Base-by-base conservation (phyloP, 352 stramenopile genomes). In the Pythium guiyangense region DNA sequence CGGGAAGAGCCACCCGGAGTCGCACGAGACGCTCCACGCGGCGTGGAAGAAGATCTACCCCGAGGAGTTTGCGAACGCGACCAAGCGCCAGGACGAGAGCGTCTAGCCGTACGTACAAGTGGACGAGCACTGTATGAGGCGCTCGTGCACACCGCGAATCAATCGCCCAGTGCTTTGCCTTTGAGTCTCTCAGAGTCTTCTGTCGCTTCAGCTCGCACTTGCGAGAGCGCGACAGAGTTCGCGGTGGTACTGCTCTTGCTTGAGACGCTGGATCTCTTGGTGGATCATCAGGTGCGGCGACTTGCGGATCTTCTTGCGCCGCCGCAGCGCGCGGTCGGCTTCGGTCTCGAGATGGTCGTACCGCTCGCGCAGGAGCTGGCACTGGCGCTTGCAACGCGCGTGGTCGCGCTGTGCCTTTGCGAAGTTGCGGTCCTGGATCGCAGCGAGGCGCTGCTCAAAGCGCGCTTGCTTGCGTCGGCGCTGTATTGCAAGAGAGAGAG, bases 1-100 rank as follows among this genome's bases (percentile, higher is more conserved):
- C 27, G 39, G 50, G 17, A 53, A 50, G 8, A 79, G 68, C 59
- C 73, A 79, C 62, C 57, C 68, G 10, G 63, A 66, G 5, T 60
- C 67, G 4, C 65, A 77, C 63, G 63, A 75, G 26, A 66, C 65
- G 31, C 62, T 83, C 17, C 70, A 83, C 49, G 45, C 44, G 11
- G 48, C 73, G n/a, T 83, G 73, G 73, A 71, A 78, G 54, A 59
- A 77, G 56, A 83, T 83, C 51, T 83, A 83, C 57, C 73, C 73
- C 2, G 57, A 63, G 3, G 73, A 83, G 57, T 77, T 40, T 40
- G 35, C 35, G 12, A 12, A 6, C 12, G 35, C 35, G 35, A 40
- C 35, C 35, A 40, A 40, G 18, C 42, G 35, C 35, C 35, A 40
- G 12, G 35, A 40, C 35, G 35, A 40, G 35, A 40, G 35, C 35